These are phyloP conservation scores for Rhodamnia rubescens DNA, from an alignment of 345 rosid species.

Conservation along the genomic window DNA sequence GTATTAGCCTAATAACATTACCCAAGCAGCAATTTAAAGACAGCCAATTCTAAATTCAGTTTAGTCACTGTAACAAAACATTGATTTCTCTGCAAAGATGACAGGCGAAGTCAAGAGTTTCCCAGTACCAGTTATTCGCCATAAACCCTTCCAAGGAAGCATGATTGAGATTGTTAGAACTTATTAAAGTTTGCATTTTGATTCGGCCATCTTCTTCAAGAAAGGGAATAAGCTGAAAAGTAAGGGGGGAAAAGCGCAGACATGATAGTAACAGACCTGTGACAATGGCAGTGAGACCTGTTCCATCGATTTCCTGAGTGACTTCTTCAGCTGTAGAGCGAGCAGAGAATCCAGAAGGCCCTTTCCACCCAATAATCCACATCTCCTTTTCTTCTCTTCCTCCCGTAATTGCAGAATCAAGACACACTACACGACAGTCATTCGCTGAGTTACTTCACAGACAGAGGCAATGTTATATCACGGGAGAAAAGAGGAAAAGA, in stretches of 20 bases:
- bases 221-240: not conserved
- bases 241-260: not conserved
- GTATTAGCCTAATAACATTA: not conserved
- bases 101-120: not conserved
- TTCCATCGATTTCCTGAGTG: constrained; percentile 32
- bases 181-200: not conserved
- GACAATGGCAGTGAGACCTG: constrained; percentile 36
- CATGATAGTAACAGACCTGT: constrained; percentile 13
- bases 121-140: not conserved
- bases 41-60: not conserved
- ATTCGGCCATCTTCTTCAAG: not conserved
- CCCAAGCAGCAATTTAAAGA: not conserved
- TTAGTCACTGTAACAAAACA: not conserved
- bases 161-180: not conserved
- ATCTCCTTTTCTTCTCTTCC: not conserved
- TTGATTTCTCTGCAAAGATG: not conserved
- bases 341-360: constrained; percentile 26
- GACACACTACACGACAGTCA: not conserved
- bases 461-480: not conserved
- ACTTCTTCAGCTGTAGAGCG: constrained; percentile 26
- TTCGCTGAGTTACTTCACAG: not conserved
- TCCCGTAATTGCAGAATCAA: not conserved
- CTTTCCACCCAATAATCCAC: constrained; percentile 22
- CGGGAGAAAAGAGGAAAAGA: not conserved
- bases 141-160: not conserved